Evolutionary conservation across 306 rosid genomes (phyloP).

Genomic region (Casuarina glauca): DNA sequence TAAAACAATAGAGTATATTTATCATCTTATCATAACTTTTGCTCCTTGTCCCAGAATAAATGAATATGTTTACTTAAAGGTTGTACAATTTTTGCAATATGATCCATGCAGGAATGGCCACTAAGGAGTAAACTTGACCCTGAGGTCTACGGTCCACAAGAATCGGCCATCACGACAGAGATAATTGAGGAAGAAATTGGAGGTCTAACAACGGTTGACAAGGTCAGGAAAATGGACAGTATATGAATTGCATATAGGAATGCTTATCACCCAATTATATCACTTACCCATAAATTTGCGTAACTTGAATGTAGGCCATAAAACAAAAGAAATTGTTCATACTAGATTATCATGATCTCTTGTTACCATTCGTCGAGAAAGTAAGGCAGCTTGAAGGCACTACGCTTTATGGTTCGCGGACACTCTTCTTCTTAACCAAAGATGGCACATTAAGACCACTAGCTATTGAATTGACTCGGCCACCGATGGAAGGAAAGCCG

Average conservation of each 20-base stretch:
- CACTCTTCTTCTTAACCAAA: conserved; percentile 44
- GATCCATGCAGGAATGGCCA: conserved; percentile 53
- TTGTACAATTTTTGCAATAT: background rate
- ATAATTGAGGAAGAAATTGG: conserved; percentile 43
- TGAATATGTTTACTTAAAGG: too few relatives aligned
- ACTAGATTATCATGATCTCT: conserved; percentile 51
- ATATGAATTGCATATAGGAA: background rate
- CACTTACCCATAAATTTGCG: background rate
- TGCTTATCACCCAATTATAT: background rate
- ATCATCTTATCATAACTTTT: background rate
- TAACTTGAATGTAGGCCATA: conserved; percentile 34
- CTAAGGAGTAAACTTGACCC: conserved; percentile 54
- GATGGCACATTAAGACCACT: conserved; percentile 44
- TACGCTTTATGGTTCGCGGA: conserved; percentile 52
- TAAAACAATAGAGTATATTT: background rate
- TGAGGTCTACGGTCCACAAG: conserved; percentile 42
- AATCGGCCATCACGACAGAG: conserved; percentile 46
- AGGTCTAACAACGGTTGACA: conserved; percentile 39
- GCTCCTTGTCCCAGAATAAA: too few relatives aligned
- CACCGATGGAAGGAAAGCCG: conserved; percentile 46
- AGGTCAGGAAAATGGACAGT: conserved; percentile 28
- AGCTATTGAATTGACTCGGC: conserved; percentile 53
- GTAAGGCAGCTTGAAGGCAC: conserved; percentile 43
- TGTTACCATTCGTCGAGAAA: conserved; percentile 47
- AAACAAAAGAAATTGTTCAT: conserved; percentile 47